Base-by-base conservation (phyloP, 139 green algal genomes). In the Bryopsis sp. region DNA sequence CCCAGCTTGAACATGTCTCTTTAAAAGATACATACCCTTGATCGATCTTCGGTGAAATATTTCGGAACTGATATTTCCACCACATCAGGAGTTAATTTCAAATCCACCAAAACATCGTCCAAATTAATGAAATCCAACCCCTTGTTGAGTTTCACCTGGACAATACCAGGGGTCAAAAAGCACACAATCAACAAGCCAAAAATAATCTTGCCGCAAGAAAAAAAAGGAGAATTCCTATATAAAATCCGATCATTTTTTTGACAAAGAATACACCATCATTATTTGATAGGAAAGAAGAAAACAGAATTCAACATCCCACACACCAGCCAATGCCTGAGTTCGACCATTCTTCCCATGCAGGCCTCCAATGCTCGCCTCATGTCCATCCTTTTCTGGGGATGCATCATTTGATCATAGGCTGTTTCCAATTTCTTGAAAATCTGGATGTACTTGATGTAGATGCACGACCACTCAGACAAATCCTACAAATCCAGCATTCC, bases 381-480 rank as follows among this genome's bases (percentile, higher is more conserved):
- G 72, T 90, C 85, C 32, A 82, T 43, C 0, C 87, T 80, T 75
- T 96, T 95, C 66, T 96, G 91, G 3, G 91, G 89, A 38, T 96
- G 91, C 37, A 90, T 74, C 75, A 94, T 87, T 67, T 92, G 84
- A 68, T 95, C 86, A 68, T 95, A 92, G 1, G 85, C 79, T 1
- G 74, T 77, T 61, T 92, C 85, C 65, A 97, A 76, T 61, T 94
- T 90, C 6, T 78, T 76, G 48, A 93, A 84, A 19, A 91, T 88
- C 71, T 91, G 83, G 43, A 96, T 72, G 70, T 96, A 96, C 38
- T 77, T 80, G 37, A 97, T 86, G 78, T 96, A 97, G n/a, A 92
- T 85, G n/a, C 77, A 82, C 0, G 86, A 74, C 82, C 84, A 95
- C 43, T 92, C 87, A 0, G 74, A 75, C 34, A 94, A 70, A n/a